Evolutionary conservation across 163 green algal genomes (phyloP).

Genomic region (Volvox carteri): DNA sequence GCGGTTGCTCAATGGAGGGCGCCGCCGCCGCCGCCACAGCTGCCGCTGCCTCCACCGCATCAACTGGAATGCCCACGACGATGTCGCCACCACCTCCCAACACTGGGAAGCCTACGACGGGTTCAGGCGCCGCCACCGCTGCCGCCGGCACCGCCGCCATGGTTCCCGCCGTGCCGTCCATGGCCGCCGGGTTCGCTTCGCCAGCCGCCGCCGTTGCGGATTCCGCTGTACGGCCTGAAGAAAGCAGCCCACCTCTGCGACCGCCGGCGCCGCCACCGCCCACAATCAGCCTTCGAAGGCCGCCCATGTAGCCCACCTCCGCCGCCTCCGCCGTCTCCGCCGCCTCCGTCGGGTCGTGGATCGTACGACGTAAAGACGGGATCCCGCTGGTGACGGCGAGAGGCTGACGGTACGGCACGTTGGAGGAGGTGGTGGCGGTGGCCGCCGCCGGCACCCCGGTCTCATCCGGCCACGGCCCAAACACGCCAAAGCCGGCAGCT

Average conservation of each 20-base stretch:
- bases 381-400: background rate
- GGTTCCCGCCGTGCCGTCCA: too few relatives aligned
- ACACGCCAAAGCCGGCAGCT: background rate
- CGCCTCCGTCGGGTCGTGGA: background rate
- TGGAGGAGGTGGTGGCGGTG: background rate
- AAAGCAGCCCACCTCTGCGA: too few relatives aligned
- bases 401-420: background rate
- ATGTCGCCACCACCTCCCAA: background rate
- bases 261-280: background rate
- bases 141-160: too few relatives aligned
- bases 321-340: background rate
- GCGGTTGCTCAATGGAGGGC: background rate
- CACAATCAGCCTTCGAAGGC: background rate
- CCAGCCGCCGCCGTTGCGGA: too few relatives aligned
- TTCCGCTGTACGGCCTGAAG: too few relatives aligned
- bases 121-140: background rate
- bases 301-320: constrained; percentile 7
- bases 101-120: background rate
- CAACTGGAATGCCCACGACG: background rate
- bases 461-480: background rate
- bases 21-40: background rate
- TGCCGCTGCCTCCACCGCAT: background rate
- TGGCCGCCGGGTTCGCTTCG: background rate
- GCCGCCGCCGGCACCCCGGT: background rate
- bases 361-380: background rate